A percentile compares a stretch with the other conserved stretches of the same genome.
These are phyloP conservation scores for Gastrolobium bilobum DNA, from an alignment of 306 rosid genomes.

Conservation along the genomic window DNA sequence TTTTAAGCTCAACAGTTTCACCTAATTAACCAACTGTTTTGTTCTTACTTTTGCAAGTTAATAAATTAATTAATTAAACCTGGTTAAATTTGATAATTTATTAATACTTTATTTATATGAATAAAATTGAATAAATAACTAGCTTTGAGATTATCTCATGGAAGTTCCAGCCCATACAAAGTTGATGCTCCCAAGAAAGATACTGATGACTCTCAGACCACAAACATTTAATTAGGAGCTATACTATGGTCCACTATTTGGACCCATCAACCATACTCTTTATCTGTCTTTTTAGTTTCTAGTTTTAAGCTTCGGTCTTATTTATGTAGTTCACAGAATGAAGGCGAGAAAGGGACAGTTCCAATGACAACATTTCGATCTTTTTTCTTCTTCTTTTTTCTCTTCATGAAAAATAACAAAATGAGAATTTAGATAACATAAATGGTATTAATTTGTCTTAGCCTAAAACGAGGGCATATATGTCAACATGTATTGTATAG, in stretches of 20 bases:
- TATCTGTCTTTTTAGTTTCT: conserved; percentile 40
- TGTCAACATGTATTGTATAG: conserved; percentile 18
- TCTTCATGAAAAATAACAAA: conserved; percentile 45
- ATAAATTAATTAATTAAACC: not conserved
- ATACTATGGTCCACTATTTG: conserved; percentile 55
- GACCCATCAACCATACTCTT: conserved; percentile 50
- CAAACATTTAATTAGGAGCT: conserved; percentile 53
- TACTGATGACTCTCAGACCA: conserved; percentile 60
- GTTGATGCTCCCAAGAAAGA: conserved; percentile 79
- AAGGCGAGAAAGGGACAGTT: conserved; percentile 46
- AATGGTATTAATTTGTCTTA: conserved; percentile 12
- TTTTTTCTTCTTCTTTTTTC: too few species aligned
- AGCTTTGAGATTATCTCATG: conserved; percentile 46
- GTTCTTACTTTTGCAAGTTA: conserved; percentile 48
- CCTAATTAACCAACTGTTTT: conserved; percentile 56
- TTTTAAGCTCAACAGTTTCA: conserved; percentile 50
- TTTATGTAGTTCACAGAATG: conserved; percentile 50
- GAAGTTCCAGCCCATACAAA: conserved; percentile 55
- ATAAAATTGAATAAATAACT: not conserved
- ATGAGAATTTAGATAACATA: not conserved
- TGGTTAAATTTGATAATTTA: not conserved
- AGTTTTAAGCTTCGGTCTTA: conserved; percentile 43
- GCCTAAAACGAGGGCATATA: conserved; percentile 17
- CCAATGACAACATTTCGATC: conserved; percentile 29
- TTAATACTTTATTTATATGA: not conserved